A percentile compares a stretch with the other conserved stretches of the same genome.
phyloP scores from a whole-genome alignment of 441 rosid genomes.

The Populus tomentosa region DNA sequence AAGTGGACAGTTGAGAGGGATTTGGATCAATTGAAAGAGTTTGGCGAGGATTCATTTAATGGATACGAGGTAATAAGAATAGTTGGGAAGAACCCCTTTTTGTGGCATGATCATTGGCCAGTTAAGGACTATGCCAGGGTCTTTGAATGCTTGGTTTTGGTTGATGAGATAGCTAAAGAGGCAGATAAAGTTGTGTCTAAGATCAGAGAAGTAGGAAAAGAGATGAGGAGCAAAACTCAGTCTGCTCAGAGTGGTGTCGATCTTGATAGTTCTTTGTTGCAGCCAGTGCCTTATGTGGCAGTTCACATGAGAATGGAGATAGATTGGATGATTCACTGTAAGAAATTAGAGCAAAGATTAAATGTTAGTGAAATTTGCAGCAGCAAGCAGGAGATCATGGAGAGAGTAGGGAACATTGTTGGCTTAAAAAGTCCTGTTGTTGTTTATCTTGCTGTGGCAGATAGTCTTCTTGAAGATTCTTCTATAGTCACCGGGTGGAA shows the following conservation, averaged over 20 bases:
- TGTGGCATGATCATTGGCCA: conserved; percentile 99
- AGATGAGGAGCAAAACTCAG: conserved; percentile 20
- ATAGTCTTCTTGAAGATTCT: conserved; percentile 68
- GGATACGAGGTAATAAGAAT: conserved; percentile 61
- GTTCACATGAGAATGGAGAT: conserved; percentile 98
- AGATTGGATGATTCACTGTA: conserved; percentile 99
- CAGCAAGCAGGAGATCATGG: conserved; percentile 73
- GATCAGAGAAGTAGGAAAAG: conserved; percentile 60
- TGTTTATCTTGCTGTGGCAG: conserved; percentile 86
- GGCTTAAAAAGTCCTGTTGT: conserved; percentile 45
- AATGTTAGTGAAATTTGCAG: conserved; percentile 75
- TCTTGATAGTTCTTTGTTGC: conserved; percentile 8
- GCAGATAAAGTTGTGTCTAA: conserved; percentile 70
- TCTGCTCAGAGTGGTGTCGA: neutral
- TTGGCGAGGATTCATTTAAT: conserved; percentile 37
- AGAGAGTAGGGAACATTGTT: conserved; percentile 66
- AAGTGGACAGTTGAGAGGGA: conserved; percentile 84
- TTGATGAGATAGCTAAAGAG: conserved; percentile 64
- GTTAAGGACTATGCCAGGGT: conserved; percentile 78
- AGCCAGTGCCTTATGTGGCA: conserved; percentile 49
- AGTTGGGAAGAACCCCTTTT: conserved; percentile 76
- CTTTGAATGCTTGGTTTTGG: conserved; percentile 77
- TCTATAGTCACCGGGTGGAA: conserved; percentile 74
- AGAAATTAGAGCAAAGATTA: conserved; percentile 69
- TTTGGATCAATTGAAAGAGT: conserved; percentile 58